Evolutionary conservation across 768 basidiomycete genomes (phyloP).

Genomic region (Lactifluus piperatus): DNA sequence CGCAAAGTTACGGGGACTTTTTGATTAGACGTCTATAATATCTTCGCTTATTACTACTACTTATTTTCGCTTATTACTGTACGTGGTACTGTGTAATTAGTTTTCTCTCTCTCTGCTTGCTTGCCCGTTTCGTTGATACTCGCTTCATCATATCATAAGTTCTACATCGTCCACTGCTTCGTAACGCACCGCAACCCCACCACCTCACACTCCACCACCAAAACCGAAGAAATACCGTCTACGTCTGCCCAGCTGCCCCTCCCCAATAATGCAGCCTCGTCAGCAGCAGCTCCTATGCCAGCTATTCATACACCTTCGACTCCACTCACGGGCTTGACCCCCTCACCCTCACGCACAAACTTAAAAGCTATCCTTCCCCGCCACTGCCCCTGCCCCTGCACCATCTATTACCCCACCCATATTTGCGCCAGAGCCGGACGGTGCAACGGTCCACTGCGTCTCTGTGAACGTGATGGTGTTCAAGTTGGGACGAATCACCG

Average conservation of each 20-base stretch:
- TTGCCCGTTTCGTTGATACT: not conserved
- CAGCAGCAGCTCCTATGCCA: not conserved
- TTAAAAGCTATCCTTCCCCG: not conserved
- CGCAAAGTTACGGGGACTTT: no score
- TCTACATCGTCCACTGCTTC: slow-evolving; percentile 56
- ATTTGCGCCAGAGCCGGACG: slow-evolving; percentile 40
- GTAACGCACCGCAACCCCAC: slow-evolving; percentile 44
- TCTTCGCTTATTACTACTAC: no score
- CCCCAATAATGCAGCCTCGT: not conserved
- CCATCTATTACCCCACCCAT: no score
- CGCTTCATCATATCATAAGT: slow-evolving; percentile 28
- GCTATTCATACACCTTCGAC: slow-evolving; percentile 8
- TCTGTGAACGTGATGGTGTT: slow-evolving; percentile 56
- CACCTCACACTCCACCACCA: slow-evolving; percentile 22
- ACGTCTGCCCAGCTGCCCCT: slow-evolving; percentile 16
- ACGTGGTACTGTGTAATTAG: no score
- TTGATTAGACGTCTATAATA: no score
- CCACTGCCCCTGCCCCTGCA: no score
- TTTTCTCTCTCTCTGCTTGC: slow-evolving; percentile 18
- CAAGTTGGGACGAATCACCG: slow-evolving; percentile 63
- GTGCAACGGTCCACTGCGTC: slow-evolving; percentile 52
- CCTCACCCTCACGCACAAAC: slow-evolving; percentile 5
- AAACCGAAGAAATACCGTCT: slow-evolving; percentile 25
- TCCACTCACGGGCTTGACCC: slow-evolving; percentile 1
- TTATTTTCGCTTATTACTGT: no score